Evolutionary conservation across 345 rosid genomes (phyloP).

Genomic region (Populus nigra): DNA sequence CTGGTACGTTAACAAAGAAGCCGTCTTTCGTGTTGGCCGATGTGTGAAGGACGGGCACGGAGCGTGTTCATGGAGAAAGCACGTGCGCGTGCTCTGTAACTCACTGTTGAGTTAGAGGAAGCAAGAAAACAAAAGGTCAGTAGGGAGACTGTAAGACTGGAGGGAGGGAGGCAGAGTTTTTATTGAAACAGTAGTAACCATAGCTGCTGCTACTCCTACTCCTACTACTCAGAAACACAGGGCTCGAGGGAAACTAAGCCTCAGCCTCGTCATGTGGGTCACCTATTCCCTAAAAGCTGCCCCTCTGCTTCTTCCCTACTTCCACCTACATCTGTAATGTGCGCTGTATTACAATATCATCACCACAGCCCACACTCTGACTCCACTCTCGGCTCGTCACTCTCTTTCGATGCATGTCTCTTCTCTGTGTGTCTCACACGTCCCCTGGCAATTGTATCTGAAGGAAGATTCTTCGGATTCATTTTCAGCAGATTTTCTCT

Average conservation of each 20-base stretch:
- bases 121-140: background rate
- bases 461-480: too few relatives aligned
- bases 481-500: too few relatives aligned
- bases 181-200: constrained; percentile 6
- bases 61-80: background rate
- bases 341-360: constrained; percentile 1
- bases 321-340: background rate
- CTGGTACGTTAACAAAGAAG: too few relatives aligned
- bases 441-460: too few relatives aligned
- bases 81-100: background rate
- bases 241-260: constrained; percentile 23
- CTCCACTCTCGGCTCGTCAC: background rate
- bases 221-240: background rate
- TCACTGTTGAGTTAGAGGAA: background rate
- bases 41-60: background rate
- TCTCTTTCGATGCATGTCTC: background rate
- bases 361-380: background rate
- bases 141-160: background rate
- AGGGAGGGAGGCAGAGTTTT: constrained; percentile 11
- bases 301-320: background rate
- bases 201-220: background rate
- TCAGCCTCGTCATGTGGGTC: background rate
- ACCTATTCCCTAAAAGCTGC: background rate
- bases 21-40: background rate
- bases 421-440: too few relatives aligned